Conservation (phyloP, 805 yeast species). For the Kodamaea sagamina region DNA sequence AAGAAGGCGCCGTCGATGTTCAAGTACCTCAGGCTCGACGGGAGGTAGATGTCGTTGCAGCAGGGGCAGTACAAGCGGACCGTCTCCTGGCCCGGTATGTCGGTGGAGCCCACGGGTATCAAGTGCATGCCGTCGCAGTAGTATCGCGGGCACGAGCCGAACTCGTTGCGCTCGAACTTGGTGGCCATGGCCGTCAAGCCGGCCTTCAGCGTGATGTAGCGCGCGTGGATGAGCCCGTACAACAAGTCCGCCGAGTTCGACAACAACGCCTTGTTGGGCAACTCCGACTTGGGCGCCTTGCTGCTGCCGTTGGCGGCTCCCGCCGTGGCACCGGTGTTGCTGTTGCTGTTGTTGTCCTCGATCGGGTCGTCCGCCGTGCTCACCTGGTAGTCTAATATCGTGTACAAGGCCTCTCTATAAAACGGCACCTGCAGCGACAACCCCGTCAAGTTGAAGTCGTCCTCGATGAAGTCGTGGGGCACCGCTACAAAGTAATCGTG, state of each 20-base stretch:
- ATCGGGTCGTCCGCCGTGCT: slow-evolving; percentile 43
- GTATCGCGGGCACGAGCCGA: slow-evolving; percentile 90
- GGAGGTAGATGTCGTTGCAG: slow-evolving; percentile 88
- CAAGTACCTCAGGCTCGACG: slow-evolving; percentile 80
- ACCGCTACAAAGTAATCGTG: slow-evolving; percentile 93
- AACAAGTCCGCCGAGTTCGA: slow-evolving; percentile 90
- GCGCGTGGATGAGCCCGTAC: slow-evolving; percentile 92
- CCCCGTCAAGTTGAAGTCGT: slow-evolving; percentile 94
- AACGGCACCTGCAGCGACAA: slow-evolving; percentile 81
- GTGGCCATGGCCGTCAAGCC: slow-evolving; percentile 93
- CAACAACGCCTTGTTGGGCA: slow-evolving; percentile 70
- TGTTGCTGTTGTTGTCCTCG: slow-evolving; percentile 15
- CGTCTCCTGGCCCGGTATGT: slow-evolving; percentile 87
- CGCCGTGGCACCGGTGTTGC: slow-evolving; percentile 6
- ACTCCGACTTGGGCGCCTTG: slow-evolving; percentile 51
- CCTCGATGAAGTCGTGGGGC: slow-evolving; percentile 89
- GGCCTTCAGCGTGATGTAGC: slow-evolving; percentile 84
- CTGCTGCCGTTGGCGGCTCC: slow-evolving; percentile 5
- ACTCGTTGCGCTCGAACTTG: slow-evolving; percentile 83
- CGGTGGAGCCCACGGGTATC: slow-evolving; percentile 89
- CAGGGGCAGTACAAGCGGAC: slow-evolving; percentile 93
- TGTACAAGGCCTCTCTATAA: slow-evolving; percentile 87
- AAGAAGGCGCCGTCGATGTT: slow-evolving; percentile 96
- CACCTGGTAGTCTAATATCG: slow-evolving; percentile 81
- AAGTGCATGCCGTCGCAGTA: slow-evolving; percentile 87